Evolutionary conservation across 768 basidiomycete species (phyloP).

Genomic region (Tephrocybe sp.): DNA sequence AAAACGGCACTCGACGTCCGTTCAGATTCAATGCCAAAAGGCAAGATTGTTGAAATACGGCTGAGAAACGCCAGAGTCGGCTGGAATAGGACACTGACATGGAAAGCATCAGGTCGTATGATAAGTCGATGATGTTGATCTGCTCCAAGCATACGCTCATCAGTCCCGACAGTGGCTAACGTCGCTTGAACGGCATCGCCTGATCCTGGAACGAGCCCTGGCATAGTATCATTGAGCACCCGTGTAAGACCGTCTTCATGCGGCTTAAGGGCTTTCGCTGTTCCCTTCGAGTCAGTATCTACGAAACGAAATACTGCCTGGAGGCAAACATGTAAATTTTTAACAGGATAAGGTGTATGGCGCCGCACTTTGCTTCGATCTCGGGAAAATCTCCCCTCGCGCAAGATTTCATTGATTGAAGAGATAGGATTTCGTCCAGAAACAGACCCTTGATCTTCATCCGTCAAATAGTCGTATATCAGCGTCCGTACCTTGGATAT

Average conservation of each 20-base stretch:
- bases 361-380: conserved; percentile 73
- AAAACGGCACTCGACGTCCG: conserved; percentile 70
- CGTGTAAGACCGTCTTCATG: conserved; percentile 86
- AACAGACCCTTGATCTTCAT: conserved; percentile 80
- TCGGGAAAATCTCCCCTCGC: conserved; percentile 76
- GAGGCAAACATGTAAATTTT: not conserved
- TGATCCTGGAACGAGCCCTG: conserved; percentile 81
- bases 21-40: conserved; percentile 66
- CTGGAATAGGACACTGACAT: conserved; percentile 92
- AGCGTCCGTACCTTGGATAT: conserved; percentile 89
- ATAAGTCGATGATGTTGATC: conserved; percentile 85
- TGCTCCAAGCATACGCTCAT: conserved; percentile 71
- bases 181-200: conserved; percentile 67
- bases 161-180: conserved; percentile 59
- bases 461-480: conserved; percentile 88
- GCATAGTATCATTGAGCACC: conserved; percentile 87
- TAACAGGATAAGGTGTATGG: not conserved
- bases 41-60: conserved; percentile 68
- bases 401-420: conserved; percentile 91
- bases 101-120: conserved; percentile 90
- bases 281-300: conserved; percentile 81
- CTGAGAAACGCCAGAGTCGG: conserved; percentile 87
- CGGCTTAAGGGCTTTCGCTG: conserved; percentile 63
- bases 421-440: conserved; percentile 86
- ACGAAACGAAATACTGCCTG: conserved; percentile 89